Conservation (phyloP, 73 alveolate species). For the Paramecium sonneborni region DNA sequence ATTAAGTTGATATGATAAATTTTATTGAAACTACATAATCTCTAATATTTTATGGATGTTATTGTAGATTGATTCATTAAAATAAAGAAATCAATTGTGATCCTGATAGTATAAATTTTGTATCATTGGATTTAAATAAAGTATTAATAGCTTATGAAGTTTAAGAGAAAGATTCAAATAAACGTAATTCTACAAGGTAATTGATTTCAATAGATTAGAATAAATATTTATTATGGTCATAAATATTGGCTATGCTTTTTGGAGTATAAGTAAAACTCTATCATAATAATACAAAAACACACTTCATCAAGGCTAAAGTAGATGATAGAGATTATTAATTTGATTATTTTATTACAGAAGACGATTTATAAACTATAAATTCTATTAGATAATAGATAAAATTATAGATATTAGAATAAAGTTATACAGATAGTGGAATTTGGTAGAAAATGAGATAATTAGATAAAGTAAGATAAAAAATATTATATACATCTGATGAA, state of each 20-base stretch:
- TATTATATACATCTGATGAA: neutral
- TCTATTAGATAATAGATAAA: neutral
- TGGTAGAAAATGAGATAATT: neutral
- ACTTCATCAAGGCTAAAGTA: neutral
- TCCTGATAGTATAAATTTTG: conserved; percentile 2
- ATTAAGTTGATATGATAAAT: neutral
- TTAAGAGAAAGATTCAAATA: conserved; percentile 15
- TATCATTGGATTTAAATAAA: neutral
- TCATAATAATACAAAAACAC: conserved; percentile 1
- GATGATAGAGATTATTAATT: conserved; percentile 2
- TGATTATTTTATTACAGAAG: conserved; percentile 3
- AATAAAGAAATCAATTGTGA: conserved; percentile 25
- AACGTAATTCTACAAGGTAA: neutral
- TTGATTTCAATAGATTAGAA: neutral
- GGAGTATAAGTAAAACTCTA: conserved; percentile 3
- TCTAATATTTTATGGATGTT: neutral
- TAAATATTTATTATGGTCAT: neutral
- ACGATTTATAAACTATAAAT: neutral
- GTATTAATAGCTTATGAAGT: conserved; percentile 33
- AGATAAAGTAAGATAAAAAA: neutral
- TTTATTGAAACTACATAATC: neutral
- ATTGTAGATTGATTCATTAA: neutral
- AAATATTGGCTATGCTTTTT: conserved; percentile 30
- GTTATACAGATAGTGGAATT: neutral
- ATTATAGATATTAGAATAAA: neutral